These are phyloP conservation scores for Amaranthus cruentus DNA, from an alignment of 148 eudicot species.

Conservation along the genomic window DNA sequence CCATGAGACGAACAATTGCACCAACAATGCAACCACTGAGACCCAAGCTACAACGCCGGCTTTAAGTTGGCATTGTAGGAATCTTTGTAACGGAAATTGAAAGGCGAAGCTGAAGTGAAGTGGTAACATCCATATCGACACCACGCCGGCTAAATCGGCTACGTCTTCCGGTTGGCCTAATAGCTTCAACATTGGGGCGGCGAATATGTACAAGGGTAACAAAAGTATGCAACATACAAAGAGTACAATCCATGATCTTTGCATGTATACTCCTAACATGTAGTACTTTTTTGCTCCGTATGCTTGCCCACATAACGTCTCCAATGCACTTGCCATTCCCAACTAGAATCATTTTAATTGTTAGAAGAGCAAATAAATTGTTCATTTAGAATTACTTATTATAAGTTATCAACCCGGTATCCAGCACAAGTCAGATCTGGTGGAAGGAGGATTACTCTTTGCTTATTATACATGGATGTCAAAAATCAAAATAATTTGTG, in stretches of 20 bases:
- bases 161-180: slow-evolving; percentile 42
- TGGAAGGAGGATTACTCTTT: too few relatives aligned
- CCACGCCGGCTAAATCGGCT: slow-evolving; percentile 38
- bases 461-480: too few relatives aligned
- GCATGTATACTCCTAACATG: slow-evolving; percentile 57
- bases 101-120: slow-evolving; percentile 51
- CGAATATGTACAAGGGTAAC: slow-evolving; percentile 35
- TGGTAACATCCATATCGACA: slow-evolving; percentile 38
- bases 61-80: slow-evolving; percentile 51
- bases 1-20: slow-evolving; percentile 42
- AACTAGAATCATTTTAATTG: slow-evolving; percentile 16
- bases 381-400: too few relatives aligned
- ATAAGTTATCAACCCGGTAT: too few relatives aligned
- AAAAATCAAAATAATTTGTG: too few relatives aligned
- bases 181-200: slow-evolving; percentile 38
- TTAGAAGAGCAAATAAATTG: too few relatives aligned
- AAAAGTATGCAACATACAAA: slow-evolving; percentile 32
- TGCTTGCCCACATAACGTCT: slow-evolving; percentile 57
- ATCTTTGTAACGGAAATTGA: slow-evolving; percentile 51
- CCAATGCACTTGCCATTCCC: slow-evolving; percentile 62
- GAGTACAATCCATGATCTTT: slow-evolving; percentile 49
- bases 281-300: slow-evolving; percentile 51
- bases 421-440: too few relatives aligned
- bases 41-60: slow-evolving; percentile 41
- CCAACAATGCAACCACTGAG: slow-evolving; percentile 24